Evolutionary conservation across 2,329 filamentous ascomycete species (phyloP).

Genomic region (Penicillium sp.): DNA sequence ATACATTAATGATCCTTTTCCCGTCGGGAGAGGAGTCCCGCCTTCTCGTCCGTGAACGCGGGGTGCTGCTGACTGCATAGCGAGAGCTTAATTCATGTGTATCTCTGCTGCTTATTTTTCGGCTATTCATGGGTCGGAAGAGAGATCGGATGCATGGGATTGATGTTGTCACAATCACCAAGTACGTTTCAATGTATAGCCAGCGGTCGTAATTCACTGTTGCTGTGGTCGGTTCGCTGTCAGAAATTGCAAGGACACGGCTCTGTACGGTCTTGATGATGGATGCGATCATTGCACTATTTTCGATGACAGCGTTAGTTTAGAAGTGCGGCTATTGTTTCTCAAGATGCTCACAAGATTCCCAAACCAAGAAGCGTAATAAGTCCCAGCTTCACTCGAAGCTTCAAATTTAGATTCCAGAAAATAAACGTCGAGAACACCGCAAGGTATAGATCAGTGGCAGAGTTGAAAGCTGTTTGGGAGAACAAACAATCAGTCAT

Average conservation of each 20-base stretch:
- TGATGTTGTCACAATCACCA: conserved; percentile 39
- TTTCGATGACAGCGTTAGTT: neutral
- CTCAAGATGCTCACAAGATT: conserved; percentile 31
- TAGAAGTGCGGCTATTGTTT: no score
- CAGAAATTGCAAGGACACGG: conserved; percentile 21
- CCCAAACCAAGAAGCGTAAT: conserved; percentile 36
- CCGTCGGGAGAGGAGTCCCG: conserved; percentile 13
- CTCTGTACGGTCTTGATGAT: conserved; percentile 33
- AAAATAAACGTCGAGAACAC: conserved; percentile 36
- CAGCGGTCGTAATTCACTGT: conserved; percentile 34
- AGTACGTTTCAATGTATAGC: conserved; percentile 35
- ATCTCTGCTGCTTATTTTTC: conserved; percentile 10
- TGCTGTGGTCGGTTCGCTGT: conserved; percentile 26
- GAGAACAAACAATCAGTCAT: neutral
- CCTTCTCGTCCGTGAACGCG: conserved; percentile 12
- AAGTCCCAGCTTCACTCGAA: conserved; percentile 36
- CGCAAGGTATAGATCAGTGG: conserved; percentile 39
- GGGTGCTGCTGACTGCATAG: conserved; percentile 13
- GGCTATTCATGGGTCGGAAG: conserved; percentile 13
- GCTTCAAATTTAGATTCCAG: conserved; percentile 40
- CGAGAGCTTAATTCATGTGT: conserved; percentile 21
- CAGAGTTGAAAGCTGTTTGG: conserved; percentile 31
- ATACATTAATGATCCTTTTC: conserved; percentile 15
- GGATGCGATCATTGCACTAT: conserved; percentile 34
- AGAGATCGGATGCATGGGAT: conserved; percentile 36